A percentile compares a stretch with the other conserved stretches of the same genome.
These are phyloP conservation scores for Euptelea pleiosperma DNA, from an alignment of 164 flowering plant genomes.

Conservation along the genomic window DNA sequence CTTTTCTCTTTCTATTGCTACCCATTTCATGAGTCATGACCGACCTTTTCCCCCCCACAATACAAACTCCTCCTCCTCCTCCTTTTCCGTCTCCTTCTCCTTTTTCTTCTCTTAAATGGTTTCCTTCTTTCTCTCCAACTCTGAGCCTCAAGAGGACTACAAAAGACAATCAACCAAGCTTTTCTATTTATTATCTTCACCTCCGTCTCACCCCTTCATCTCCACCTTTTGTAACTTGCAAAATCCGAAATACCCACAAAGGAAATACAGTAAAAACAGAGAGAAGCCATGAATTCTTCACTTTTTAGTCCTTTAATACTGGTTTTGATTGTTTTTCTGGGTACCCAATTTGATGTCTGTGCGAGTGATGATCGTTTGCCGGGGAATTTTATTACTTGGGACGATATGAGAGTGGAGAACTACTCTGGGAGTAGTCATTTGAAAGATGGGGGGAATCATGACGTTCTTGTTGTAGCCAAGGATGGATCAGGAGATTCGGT, in stretches of 20 bases:
- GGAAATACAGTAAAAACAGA: neutral
- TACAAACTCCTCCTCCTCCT: too few species aligned
- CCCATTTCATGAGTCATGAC: constrained; percentile 22
- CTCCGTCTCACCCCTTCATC: constrained; percentile 15
- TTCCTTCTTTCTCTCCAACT: neutral
- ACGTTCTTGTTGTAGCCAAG: constrained; percentile 59
- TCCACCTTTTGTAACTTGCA: neutral
- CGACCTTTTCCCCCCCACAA: constrained; percentile 8
- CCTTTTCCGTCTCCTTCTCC: neutral
- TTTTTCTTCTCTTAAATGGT: too few species aligned
- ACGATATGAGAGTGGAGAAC: constrained; percentile 38
- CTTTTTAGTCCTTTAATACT: constrained; percentile 6
- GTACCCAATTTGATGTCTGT: constrained; percentile 5
- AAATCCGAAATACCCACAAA: neutral
- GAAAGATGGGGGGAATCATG: too few species aligned
- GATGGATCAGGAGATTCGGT: constrained; percentile 55
- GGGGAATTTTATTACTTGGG: constrained; percentile 46
- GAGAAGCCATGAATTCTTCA: constrained; percentile 5
- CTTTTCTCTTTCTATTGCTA: constrained; percentile 9
- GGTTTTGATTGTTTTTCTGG: constrained; percentile 11
- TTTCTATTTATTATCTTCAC: constrained; percentile 26
- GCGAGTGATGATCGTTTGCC: neutral
- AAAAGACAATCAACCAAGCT: constrained; percentile 18
- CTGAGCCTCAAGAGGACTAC: neutral
- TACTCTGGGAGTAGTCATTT: constrained; percentile 8